Evolutionary conservation across 495 filamentous ascomycete species (phyloP).

Genomic region (Tetracladium marchalianum): DNA sequence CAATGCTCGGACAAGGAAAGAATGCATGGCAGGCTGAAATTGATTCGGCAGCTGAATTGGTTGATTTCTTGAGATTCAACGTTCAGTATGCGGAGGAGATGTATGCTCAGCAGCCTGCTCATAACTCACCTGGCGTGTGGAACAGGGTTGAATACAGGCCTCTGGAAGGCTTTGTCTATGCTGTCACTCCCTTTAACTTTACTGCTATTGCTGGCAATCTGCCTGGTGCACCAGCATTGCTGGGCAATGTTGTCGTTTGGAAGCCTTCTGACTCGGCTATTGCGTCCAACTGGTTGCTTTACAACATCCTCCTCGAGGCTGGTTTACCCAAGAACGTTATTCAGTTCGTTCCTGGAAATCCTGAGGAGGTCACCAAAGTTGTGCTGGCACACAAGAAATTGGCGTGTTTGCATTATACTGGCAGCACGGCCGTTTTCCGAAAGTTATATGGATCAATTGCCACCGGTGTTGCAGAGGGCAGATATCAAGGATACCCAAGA

Average conservation of each 20-base stretch:
- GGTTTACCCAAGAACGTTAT: slow-evolving; percentile 72
- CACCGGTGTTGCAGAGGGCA: slow-evolving; percentile 52
- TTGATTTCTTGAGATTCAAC: slow-evolving; percentile 86
- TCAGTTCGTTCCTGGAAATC: slow-evolving; percentile 74
- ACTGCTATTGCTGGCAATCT: slow-evolving; percentile 78
- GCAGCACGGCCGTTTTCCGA: slow-evolving; percentile 73
- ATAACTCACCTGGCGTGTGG: slow-evolving; percentile 71
- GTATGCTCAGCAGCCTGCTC: slow-evolving; percentile 71
- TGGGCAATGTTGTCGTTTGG: slow-evolving; percentile 86
- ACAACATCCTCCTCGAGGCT: slow-evolving; percentile 81
- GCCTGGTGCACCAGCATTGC: slow-evolving; percentile 58
- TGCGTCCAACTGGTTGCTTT: slow-evolving; percentile 62
- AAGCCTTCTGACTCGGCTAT: slow-evolving; percentile 76
- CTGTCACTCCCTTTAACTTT: slow-evolving; percentile 83
- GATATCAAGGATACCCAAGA: slow-evolving; percentile 66
- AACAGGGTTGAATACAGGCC: slow-evolving; percentile 77
- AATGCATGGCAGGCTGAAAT: slow-evolving; percentile 97
- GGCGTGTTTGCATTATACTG: slow-evolving; percentile 71
- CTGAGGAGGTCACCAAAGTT: slow-evolving; percentile 58
- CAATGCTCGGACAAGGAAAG: slow-evolving; percentile 91
- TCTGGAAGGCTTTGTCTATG: slow-evolving; percentile 81
- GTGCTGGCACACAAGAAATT: slow-evolving; percentile 62
- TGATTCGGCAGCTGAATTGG: slow-evolving; percentile 83
- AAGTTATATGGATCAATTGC: slow-evolving; percentile 64
- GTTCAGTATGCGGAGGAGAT: slow-evolving; percentile 82